phyloP scores from a whole-genome alignment of 768 basidiomycete genomes.

The Auriscalpium microsporum region DNA sequence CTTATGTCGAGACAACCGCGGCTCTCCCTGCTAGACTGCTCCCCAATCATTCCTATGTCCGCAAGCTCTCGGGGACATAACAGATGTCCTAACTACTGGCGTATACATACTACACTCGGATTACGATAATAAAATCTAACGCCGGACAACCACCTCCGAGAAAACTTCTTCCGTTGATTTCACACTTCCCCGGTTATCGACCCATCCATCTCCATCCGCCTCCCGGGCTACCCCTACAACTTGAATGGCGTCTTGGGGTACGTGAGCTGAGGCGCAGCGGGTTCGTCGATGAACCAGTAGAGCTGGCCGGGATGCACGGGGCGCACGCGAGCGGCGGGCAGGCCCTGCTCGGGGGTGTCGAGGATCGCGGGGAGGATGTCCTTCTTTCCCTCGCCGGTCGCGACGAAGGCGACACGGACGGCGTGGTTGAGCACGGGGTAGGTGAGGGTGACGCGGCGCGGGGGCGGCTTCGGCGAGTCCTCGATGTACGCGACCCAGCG shows the following conservation, averaged over 20 bases:
- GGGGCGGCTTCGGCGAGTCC: constrained; percentile 91
- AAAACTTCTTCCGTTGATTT: not conserved
- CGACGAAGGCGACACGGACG: constrained; percentile 82
- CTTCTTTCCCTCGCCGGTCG: constrained; percentile 72
- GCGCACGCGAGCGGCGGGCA: constrained; percentile 79
- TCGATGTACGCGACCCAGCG: constrained; percentile 93
- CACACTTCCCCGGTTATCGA: not conserved
- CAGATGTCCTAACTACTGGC: too few relatives aligned
- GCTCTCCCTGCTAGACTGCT: too few relatives aligned
- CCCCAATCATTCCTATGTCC: too few relatives aligned
- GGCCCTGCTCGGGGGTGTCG: constrained; percentile 67
- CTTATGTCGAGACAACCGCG: too few relatives aligned
- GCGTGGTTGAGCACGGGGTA: constrained; percentile 88
- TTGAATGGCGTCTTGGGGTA: constrained; percentile 52
- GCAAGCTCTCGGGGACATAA: too few relatives aligned
- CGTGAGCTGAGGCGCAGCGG: constrained; percentile 57
- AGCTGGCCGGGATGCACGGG: constrained; percentile 75
- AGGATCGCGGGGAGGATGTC: constrained; percentile 66
- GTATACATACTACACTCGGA: not conserved
- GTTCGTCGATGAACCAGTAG: constrained; percentile 93
- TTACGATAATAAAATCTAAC: not conserved
- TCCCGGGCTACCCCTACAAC: constrained; percentile 27
- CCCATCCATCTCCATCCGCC: too few relatives aligned
- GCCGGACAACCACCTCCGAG: not conserved
- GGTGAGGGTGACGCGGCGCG: constrained; percentile 86